A percentile compares a stretch with the other conserved stretches of the same genome.
Evolutionary conservation across 2,329 filamentous ascomycete genomes (phyloP).

Genomic region (Sporothrix pseudoabietina): DNA sequence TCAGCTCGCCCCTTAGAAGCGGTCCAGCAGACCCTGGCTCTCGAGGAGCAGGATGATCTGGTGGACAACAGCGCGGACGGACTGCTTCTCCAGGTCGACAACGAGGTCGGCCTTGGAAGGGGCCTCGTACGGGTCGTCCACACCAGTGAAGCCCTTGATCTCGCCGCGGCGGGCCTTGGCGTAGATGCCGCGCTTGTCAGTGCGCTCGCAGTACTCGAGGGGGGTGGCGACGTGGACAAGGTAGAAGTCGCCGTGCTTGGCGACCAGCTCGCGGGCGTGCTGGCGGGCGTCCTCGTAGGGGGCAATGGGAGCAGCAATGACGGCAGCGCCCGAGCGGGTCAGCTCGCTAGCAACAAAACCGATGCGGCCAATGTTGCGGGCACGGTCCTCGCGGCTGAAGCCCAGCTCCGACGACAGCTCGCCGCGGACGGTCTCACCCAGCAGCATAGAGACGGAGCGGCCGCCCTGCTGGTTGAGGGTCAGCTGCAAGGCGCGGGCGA

Average conservation of each 20-base stretch:
- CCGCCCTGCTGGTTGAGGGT: constrained; percentile 98
- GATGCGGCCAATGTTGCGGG: constrained; percentile 93
- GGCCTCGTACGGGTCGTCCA: constrained; percentile 93
- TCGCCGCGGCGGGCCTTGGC: constrained; percentile 79
- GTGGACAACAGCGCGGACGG: constrained; percentile 90
- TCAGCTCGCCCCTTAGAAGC: constrained; percentile 47
- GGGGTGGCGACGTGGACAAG: constrained; percentile 92
- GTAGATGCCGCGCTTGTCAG: constrained; percentile 91
- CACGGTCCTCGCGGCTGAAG: constrained; percentile 89
- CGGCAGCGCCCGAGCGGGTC: constrained; percentile 87
- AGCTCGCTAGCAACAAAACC: constrained; percentile 95
- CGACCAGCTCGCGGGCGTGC: constrained; percentile 79
- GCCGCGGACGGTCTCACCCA: constrained; percentile 91
- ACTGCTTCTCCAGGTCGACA: constrained; percentile 83
- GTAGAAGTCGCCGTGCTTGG: constrained; percentile 90
- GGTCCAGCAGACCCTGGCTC: constrained; percentile 83
- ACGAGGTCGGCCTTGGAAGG: constrained; percentile 80
- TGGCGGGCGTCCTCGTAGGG: constrained; percentile 80
- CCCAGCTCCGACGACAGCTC: constrained; percentile 95
- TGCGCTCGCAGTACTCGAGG: constrained; percentile 91
- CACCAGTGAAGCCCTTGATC: constrained; percentile 97
- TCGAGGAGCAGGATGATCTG: constrained; percentile 94
- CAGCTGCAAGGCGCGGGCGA: constrained; percentile 92
- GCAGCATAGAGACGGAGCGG: constrained; percentile 87
- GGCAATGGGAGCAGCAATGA: constrained; percentile 95